phyloP scores from a whole-genome alignment of 2,329 filamentous ascomycete species.

The Aphanocladium album region DNA sequence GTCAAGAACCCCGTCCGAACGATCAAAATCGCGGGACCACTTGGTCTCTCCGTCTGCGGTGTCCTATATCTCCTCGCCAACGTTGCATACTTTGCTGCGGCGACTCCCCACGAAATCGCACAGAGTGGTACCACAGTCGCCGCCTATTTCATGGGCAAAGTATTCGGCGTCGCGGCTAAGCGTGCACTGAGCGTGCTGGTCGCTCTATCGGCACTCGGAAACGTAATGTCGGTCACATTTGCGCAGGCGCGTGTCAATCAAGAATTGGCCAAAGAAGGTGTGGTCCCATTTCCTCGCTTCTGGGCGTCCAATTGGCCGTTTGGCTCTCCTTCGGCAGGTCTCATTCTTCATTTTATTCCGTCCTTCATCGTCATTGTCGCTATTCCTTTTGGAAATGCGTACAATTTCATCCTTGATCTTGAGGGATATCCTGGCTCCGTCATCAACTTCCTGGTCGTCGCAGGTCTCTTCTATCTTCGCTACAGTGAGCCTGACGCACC shows the following conservation, averaged over 20 bases:
- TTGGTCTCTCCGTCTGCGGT: slow-evolving; percentile 17
- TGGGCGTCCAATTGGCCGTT: slow-evolving; percentile 18
- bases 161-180: slow-evolving; percentile 15
- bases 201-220: slow-evolving; percentile 16
- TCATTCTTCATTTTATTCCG: slow-evolving; percentile 17
- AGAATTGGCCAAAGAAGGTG: slow-evolving; percentile 18
- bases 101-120: slow-evolving; percentile 15
- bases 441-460: slow-evolving; percentile 17
- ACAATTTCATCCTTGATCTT: slow-evolving; percentile 17
- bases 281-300: slow-evolving; percentile 15
- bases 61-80: slow-evolving; percentile 17
- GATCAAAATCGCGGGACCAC: slow-evolving; percentile 17
- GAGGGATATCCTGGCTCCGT: slow-evolving; percentile 16
- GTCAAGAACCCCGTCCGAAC: slow-evolving; percentile 17
- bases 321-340: slow-evolving; percentile 15
- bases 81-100: slow-evolving; percentile 17
- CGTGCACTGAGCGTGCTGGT: slow-evolving; percentile 17
- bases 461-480: slow-evolving; percentile 17
- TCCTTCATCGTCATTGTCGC: slow-evolving; percentile 19
- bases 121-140: slow-evolving; percentile 17
- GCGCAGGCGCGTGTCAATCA: slow-evolving; percentile 17
- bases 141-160: slow-evolving; percentile 18
- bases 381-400: slow-evolving; percentile 18
- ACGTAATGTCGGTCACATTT: slow-evolving; percentile 18
- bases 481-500: slow-evolving; percentile 15